Evolutionary conservation across 192 early-diverging fungal genomes (phyloP), one percentile per base, ranked within the genome.

Genomic region (Podochytrium sp.): DNA sequence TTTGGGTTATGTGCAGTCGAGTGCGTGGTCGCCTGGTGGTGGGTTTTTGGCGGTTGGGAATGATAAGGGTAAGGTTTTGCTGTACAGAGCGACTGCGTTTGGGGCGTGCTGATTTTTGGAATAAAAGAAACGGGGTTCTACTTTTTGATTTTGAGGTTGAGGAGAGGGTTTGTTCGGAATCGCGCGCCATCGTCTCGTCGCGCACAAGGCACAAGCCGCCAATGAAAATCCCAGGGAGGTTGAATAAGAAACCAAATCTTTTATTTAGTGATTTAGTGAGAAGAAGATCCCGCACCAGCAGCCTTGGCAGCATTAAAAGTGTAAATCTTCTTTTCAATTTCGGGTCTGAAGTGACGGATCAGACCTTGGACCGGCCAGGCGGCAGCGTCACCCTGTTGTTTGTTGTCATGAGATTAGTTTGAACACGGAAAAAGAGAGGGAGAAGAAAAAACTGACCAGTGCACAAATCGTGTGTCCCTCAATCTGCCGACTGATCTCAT

Each of bases 401-500:
- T 12, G 51, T 55, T 30, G 69, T 3, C 7, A 2, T 18, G 25
- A 64, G 2, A 43, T 73, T n/a, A 71, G 25, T 10, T 12, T 25
- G 61, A 23, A 47, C 14, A 72, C 10, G 43, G 34, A 47, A 43
- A 69, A 72, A 51, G 34, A 76, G 35, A 77, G 3, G 38, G 51
- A 59, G 20, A 75, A 41, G 32, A 79, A 32, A 41, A n/a, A 53
- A 66, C 70, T 56, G 76, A 87, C 85, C 83, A 99, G 84, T 42
- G 97, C 97, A 78, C 97, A 99, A 78, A 99, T 99, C n/a, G 97
- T 99, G 79, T 98, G 97, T 32, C 97, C 97, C 81, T 99, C 97
- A 84, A 99, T 99, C 84, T 98, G 92, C 79, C 96, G 90, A 35
- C 93, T 90, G 49, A 99, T 83, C 83, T 98, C 96, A 75, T 93